phyloP scores from a whole-genome alignment of 805 yeast genomes.

The Cyberlindnera suaveolens region DNA sequence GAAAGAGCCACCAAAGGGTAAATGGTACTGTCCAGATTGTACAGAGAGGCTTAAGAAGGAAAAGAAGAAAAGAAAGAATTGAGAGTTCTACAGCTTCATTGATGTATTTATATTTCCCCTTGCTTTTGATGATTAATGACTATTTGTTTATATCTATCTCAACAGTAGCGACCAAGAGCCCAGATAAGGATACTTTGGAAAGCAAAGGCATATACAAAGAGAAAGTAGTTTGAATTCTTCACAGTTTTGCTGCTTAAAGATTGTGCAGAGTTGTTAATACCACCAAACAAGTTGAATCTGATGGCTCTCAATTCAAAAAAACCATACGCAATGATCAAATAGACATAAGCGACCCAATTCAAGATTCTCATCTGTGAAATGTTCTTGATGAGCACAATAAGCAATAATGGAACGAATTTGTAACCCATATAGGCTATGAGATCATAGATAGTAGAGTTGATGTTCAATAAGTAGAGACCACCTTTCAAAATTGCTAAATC shows the following conservation, averaged over 20 bases:
- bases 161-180: constrained; percentile 39
- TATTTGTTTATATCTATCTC: background rate
- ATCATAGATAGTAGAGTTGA: constrained; percentile 72
- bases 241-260: constrained; percentile 62
- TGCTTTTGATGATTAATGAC: background rate
- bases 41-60: constrained; percentile 28
- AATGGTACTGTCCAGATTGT: constrained; percentile 94
- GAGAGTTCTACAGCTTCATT: background rate
- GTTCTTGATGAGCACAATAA: constrained; percentile 48
- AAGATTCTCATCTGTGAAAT: constrained; percentile 34
- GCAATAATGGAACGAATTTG: constrained; percentile 77
- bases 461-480: constrained; percentile 75
- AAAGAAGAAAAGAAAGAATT: constrained; percentile 17
- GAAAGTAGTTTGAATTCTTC: constrained; percentile 78
- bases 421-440: constrained; percentile 87
- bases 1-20: constrained; percentile 81
- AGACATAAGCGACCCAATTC: constrained; percentile 45
- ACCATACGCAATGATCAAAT: constrained; percentile 52
- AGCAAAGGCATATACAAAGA: constrained; percentile 77
- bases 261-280: constrained; percentile 42
- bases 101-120: background rate
- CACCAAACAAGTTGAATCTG: constrained; percentile 34
- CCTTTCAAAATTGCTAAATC: constrained; percentile 74
- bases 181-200: constrained; percentile 74
- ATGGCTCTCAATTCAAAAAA: constrained; percentile 56